phyloP scores from a whole-genome alignment of 352 stramenopile species.

The Pythium dissimile region DNA sequence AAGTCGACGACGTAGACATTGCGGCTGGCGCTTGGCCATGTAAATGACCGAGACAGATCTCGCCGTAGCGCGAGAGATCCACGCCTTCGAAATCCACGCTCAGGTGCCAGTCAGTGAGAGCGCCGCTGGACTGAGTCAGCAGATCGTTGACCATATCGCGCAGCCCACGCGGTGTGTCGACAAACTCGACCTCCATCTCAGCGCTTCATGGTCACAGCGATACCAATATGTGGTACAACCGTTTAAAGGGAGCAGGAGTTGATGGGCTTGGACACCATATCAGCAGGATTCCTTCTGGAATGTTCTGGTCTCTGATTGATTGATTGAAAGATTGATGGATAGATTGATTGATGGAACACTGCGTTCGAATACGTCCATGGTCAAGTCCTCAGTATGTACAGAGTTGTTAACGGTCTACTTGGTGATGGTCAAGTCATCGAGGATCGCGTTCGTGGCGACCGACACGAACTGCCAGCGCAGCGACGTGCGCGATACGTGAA shows the following conservation, averaged over 20 bases:
- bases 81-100: not conserved
- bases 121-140: not conserved
- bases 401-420: no score
- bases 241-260: no score
- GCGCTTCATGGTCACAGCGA: not conserved
- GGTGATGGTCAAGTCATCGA: slow-evolving; percentile 22
- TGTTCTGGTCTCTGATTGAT: not conserved
- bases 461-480: slow-evolving; percentile 21
- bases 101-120: not conserved
- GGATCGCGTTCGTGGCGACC: not conserved
- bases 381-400: no score
- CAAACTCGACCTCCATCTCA: not conserved
- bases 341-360: no score
- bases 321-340: not conserved
- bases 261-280: no score
- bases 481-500: slow-evolving; percentile 13
- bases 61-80: not conserved
- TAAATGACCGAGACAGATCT: not conserved
- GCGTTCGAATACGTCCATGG: not conserved
- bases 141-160: not conserved
- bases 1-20: not conserved
- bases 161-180: not conserved
- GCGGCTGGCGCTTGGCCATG: not conserved
- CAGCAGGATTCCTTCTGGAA: no score
- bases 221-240: not conserved